phyloP scores from a whole-genome alignment of 2,329 filamentous ascomycete genomes.

The Thyridium curvatum region DNA sequence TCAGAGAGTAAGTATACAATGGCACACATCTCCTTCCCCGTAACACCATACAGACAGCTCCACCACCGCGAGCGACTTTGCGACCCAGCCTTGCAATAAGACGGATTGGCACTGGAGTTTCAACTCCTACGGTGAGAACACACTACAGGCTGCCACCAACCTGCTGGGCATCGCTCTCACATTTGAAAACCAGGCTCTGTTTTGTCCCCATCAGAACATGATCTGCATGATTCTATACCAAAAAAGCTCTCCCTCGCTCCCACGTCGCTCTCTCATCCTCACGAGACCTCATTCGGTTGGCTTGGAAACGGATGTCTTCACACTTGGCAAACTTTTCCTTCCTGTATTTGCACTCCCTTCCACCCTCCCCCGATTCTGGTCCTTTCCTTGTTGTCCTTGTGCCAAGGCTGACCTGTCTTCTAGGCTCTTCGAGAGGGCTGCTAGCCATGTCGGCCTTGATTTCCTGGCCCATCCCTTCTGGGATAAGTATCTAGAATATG shows the following conservation, averaged over 20 bases:
- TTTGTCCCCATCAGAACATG: slow-evolving; percentile 18
- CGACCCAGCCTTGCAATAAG: slow-evolving; percentile 31
- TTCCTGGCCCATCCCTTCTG: slow-evolving; percentile 94
- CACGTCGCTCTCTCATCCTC: slow-evolving; percentile 23
- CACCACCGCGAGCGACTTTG: slow-evolving; percentile 32
- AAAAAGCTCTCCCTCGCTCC: slow-evolving; percentile 25
- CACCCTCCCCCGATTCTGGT: slow-evolving; percentile 16
- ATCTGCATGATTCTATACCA: slow-evolving; percentile 20
- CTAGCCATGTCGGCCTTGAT: slow-evolving; percentile 79
- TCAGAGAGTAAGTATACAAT: slow-evolving; percentile 96
- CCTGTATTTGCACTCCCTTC: slow-evolving; percentile 57
- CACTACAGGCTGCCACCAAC: slow-evolving; percentile 49
- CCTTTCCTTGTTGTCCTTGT: not conserved
- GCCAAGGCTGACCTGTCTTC: slow-evolving; percentile 18
- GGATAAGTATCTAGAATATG: slow-evolving; percentile 98
- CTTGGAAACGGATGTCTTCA: slow-evolving; percentile 38
- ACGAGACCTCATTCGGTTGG: slow-evolving; percentile 25
- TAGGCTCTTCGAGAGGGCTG: slow-evolving; percentile 90
- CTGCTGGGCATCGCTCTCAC: slow-evolving; percentile 59
- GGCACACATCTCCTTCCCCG: slow-evolving; percentile 59
- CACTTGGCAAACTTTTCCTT: slow-evolving; percentile 30
- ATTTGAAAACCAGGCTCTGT: slow-evolving; percentile 57
- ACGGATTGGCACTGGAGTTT: not conserved
- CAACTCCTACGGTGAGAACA: slow-evolving; percentile 59
- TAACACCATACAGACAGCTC: slow-evolving; percentile 44